Base-by-base conservation (phyloP, 139 green algal species). In the Coelastrella sp. region DNA sequence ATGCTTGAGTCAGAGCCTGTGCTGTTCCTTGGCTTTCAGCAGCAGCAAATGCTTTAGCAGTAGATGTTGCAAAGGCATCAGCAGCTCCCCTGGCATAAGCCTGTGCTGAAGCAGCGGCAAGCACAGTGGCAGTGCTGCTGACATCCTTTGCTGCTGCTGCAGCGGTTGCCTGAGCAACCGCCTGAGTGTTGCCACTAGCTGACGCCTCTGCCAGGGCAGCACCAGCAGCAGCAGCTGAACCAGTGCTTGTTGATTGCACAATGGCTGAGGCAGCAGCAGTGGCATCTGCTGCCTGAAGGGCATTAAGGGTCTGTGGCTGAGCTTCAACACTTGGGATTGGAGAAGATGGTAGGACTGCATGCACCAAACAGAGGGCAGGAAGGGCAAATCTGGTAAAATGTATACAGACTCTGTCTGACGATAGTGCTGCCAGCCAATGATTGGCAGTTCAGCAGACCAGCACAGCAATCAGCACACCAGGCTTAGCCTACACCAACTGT, bases 21-120 rank as follows among this genome's bases (percentile, higher is more conserved):
- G 85, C 60, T 12, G 72, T 84, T 58, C 85, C 85, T 19, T 73
- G 56, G 6, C 4, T 63, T 14, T 65, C 57, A 22, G 86, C 86
- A 9, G 49, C 86, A 20, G 14, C 57, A 58, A 90, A 90, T 15
- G 86, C 86, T 27, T 90, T 59, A 10, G 61, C 86, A 20, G 86
- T 84, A 5, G 84, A 80, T 10, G 17, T 59, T 59, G 86, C 86
- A 19, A 78, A 78, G 6, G 24, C 75, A 24, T 58, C 59, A 25
- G 86, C 78, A 10, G 58, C 14, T 6, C 75, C 86, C 11, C 60
- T 19, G 8, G 86, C 74, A 17, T 25, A 20, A 49, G 75, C 59
- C 59, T 76, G 58, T 7, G 61, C 27, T 22, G 60, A 25, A 15
- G 75, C 86, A 10, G 74, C 58, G 10, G 86, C 86, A 15, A 90